These are phyloP conservation scores for Starmera dryadoides DNA, from an alignment of 805 yeast genomes.

Conservation along the genomic window DNA sequence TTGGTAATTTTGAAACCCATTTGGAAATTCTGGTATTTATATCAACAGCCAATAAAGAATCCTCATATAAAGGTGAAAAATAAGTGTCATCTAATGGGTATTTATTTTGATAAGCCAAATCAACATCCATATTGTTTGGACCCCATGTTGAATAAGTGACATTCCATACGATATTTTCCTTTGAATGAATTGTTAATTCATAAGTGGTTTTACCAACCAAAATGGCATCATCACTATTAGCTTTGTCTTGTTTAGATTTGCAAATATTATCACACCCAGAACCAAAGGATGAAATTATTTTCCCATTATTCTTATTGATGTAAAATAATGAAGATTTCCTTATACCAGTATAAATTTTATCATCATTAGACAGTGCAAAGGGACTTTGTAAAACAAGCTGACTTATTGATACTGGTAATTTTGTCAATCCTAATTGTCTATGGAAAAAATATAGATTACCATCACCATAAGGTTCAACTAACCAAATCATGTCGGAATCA, in stretches of 20 bases:
- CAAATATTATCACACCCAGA: slow-evolving; percentile 11
- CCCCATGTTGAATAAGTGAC: slow-evolving; percentile 88
- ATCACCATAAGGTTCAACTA: slow-evolving; percentile 84
- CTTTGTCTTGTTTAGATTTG: background rate
- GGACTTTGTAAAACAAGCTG: slow-evolving; percentile 81
- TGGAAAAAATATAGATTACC: slow-evolving; percentile 81
- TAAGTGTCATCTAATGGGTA: slow-evolving; percentile 66
- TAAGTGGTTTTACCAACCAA: slow-evolving; percentile 68
- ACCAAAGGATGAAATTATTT: slow-evolving; percentile 65
- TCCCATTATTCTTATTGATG: slow-evolving; percentile 69
- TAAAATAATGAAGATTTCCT: slow-evolving; percentile 70
- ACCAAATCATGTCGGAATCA: slow-evolving; percentile 51
- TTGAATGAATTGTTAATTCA: slow-evolving; percentile 71
- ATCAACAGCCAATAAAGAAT: slow-evolving; percentile 70
- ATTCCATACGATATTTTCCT: slow-evolving; percentile 68
- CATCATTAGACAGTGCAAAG: slow-evolving; percentile 61
- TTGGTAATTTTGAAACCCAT: slow-evolving; percentile 74
- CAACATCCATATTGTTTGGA: slow-evolving; percentile 72
- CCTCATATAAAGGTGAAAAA: slow-evolving; percentile 80
- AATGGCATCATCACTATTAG: slow-evolving; percentile 28
- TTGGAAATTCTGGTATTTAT: slow-evolving; percentile 59
- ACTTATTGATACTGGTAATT: slow-evolving; percentile 72
- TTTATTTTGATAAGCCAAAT: slow-evolving; percentile 38
- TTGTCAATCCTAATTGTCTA: slow-evolving; percentile 65
- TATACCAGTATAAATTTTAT: slow-evolving; percentile 83